Base-by-base conservation (phyloP, 75 land plant species). In the Picea sitchensis region DNA sequence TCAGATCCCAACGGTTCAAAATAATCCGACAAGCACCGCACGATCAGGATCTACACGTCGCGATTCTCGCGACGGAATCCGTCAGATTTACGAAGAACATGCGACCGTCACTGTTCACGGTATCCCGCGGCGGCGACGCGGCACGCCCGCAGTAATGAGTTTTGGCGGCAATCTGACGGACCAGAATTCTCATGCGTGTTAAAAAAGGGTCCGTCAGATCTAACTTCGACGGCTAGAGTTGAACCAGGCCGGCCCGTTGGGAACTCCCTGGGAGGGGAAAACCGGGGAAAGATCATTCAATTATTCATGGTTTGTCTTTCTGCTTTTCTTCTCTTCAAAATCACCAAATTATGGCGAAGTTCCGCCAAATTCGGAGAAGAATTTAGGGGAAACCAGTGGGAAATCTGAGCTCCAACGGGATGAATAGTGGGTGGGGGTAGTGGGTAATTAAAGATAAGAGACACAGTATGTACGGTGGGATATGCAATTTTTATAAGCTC, bases 161-260 rank as follows among this genome's bases (percentile, higher is more conserved):
- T 67, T 67, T 36, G 71, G 41, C 41, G 41, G 41, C 34, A 67
- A 67, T 67, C 71, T 36, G 36, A 26, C 71, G 41, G 20, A 38
- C 1, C 17, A 38, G 71, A 67, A 15, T 2, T 17, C 6, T 36
- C 6, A 20, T n/a, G 5, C 44, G 18, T 26, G 36, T 2, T 0
- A 34, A 0, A 26, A 67, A 15, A 20, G 1, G 71, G 18, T 0
- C 71, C 18, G 44, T 67, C 44, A 14, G 71, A 67, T 67, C 9
- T 26, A 18, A 0, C 2, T 2, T 67, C 44, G 38, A 67, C 71
- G 71, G 71, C 6, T 26, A 6, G 18, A 67, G 36, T 67, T 67
- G 71, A 67, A 67, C 14, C 41, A 67, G 18, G 18, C 18, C n/a
- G 17, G 71, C 20, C n/a, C 68, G 68, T 65, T 65, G 68, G 68